These are phyloP conservation scores for Solanum hybrid DNA, from an alignment of 305 asterid genomes.

Conservation along the genomic window DNA sequence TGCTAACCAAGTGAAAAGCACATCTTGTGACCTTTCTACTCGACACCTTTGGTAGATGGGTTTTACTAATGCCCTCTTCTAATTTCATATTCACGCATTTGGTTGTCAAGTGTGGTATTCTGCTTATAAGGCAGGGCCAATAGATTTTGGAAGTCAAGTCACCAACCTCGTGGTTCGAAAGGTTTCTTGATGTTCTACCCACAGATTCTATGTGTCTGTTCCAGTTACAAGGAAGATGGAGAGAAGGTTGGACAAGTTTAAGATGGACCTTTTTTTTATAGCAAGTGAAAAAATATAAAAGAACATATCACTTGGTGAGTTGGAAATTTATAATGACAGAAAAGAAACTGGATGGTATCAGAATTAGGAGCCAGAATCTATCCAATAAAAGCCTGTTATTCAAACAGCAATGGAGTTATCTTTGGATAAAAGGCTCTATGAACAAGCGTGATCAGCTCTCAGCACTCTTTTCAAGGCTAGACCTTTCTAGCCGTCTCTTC, in stretches of 20 bases:
- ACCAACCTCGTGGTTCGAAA: background rate
- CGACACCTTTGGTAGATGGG: background rate
- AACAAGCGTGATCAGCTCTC: background rate
- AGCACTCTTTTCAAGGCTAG: background rate
- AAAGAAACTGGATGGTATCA: background rate
- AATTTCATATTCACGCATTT: background rate
- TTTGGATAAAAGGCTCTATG: background rate
- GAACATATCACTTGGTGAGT: background rate
- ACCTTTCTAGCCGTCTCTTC: background rate
- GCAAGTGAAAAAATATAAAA: background rate
- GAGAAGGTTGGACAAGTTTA: background rate
- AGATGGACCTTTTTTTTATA: background rate
- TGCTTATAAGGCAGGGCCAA: background rate
- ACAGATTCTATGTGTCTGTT: background rate
- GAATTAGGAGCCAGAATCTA: background rate
- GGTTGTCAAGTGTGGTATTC: background rate
- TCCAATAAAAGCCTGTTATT: background rate
- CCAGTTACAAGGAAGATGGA: background rate
- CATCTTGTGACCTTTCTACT: background rate
- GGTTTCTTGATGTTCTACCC: background rate
- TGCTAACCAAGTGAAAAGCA: background rate
- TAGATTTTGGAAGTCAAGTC: background rate
- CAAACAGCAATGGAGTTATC: background rate
- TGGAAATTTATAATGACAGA: background rate
- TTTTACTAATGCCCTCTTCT: background rate